Evolutionary conservation across 2,329 filamentous ascomycete genomes (phyloP).

Genomic region (Fragosphaeria purpurea): DNA sequence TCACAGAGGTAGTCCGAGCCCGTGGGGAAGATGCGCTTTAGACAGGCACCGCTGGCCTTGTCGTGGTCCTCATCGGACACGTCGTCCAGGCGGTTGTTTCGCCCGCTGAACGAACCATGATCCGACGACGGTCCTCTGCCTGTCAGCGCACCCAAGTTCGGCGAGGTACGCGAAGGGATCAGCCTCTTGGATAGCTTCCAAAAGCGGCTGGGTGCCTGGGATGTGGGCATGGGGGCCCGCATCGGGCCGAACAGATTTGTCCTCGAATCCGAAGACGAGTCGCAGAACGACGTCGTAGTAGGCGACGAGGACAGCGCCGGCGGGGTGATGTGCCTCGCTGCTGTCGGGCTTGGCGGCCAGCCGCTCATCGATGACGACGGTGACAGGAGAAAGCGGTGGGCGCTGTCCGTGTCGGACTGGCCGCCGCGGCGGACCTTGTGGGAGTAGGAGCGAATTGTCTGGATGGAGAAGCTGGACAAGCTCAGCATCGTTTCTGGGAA

Average conservation of each 20-base stretch:
- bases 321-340: background rate
- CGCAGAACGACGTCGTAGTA: background rate
- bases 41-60: conserved; percentile 11
- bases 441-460: conserved; percentile 47
- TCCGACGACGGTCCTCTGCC: background rate
- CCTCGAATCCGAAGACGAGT: background rate
- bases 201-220: conserved; percentile 5
- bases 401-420: conserved; percentile 12
- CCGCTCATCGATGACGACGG: background rate
- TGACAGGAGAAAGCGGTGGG: conserved; percentile 10
- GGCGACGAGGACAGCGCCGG: conserved; percentile 23
- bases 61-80: background rate
- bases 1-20: conserved; percentile 48
- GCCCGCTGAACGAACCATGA: background rate
- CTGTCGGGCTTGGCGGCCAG: background rate
- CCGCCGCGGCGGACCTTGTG: conserved; percentile 38
- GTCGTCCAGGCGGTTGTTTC: background rate
- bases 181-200: conserved; percentile 12
- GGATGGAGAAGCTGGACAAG: conserved; percentile 43
- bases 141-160: background rate
- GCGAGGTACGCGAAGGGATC: background rate
- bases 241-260: background rate
- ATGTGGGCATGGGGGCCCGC: background rate
- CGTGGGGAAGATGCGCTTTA: conserved; percentile 42
- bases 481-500: conserved; percentile 52